Evolutionary conservation across 805 yeast genomes (phyloP).

Genomic region (Myxozyma monticola): DNA sequence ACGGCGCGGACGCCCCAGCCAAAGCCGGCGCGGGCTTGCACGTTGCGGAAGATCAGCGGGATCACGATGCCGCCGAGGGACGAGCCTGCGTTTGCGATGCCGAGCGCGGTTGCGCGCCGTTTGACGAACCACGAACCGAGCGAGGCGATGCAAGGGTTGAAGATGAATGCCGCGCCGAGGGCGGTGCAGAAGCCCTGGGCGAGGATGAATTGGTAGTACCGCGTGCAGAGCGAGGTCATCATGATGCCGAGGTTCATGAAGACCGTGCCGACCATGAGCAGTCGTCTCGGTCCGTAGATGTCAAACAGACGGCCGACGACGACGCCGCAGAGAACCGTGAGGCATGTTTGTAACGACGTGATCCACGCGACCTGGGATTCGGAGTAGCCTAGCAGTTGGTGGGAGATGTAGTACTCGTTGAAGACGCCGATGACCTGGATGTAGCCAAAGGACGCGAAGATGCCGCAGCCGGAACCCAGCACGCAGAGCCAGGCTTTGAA

Average conservation of each 20-base stretch:
- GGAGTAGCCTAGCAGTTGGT: slow-evolving; percentile 29
- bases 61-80: slow-evolving; percentile 53
- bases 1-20: slow-evolving; percentile 55
- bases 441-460: slow-evolving; percentile 60
- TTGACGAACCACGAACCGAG: slow-evolving; percentile 49
- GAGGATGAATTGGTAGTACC: slow-evolving; percentile 54
- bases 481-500: slow-evolving; percentile 51
- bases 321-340: slow-evolving; percentile 32
- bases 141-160: slow-evolving; percentile 48
- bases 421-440: slow-evolving; percentile 33
- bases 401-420: slow-evolving; percentile 32
- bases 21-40: slow-evolving; percentile 49
- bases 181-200: slow-evolving; percentile 53
- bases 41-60: slow-evolving; percentile 48
- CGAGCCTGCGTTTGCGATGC: slow-evolving; percentile 52
- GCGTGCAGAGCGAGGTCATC: slow-evolving; percentile 42
- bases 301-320: slow-evolving; percentile 31
- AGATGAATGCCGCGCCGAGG: slow-evolving; percentile 45
- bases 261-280: slow-evolving; percentile 31
- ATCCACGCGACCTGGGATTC: slow-evolving; percentile 40
- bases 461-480: slow-evolving; percentile 57
- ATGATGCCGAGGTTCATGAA: slow-evolving; percentile 36
- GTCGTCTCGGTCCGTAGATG: slow-evolving; percentile 18
- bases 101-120: slow-evolving; percentile 48
- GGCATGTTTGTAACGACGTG: slow-evolving; percentile 37